A percentile compares a stretch with the other conserved stretches of the same genome.
These are phyloP conservation scores for Isochrysis galbana DNA, from an alignment of 78 protist species.

Conservation along the genomic window DNA sequence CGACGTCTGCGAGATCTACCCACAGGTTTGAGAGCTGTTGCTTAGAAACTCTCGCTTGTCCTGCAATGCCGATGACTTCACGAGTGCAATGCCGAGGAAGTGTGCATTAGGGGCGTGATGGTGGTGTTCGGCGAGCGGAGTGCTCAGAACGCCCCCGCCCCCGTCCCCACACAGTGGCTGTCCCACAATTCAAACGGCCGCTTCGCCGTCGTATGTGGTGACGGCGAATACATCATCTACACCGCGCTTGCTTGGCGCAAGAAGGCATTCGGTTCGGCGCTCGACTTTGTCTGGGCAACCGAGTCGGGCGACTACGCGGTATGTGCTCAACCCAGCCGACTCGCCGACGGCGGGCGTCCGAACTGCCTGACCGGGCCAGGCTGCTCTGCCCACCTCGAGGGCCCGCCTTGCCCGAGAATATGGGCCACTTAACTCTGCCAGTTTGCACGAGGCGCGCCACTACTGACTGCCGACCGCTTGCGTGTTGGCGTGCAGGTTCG, in stretches of 20 bases:
- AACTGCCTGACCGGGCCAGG: conserved; percentile 15
- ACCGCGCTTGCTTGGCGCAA: conserved; percentile 79
- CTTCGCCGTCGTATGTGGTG: conserved; percentile 92
- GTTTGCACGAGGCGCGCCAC: not conserved
- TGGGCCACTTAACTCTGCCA: not conserved
- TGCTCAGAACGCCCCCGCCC: conserved; percentile 54
- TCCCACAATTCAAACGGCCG: conserved; percentile 89
- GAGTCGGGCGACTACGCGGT: conserved; percentile 62
- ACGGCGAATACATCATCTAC: conserved; percentile 96
- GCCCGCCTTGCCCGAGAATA: not conserved
- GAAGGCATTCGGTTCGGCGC: conserved; percentile 90
- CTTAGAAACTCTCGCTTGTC: not conserved
- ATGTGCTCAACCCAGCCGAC: too few relatives aligned
- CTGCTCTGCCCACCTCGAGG: not conserved
- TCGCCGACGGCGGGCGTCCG: too few relatives aligned
- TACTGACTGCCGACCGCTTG: not conserved
- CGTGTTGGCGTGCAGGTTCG: not conserved
- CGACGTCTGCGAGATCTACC: conserved; percentile 82
- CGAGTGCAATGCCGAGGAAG: too few relatives aligned
- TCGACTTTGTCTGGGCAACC: conserved; percentile 93
- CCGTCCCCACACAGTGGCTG: too few relatives aligned
- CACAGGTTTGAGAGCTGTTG: too few relatives aligned
- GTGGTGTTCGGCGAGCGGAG: not conserved
- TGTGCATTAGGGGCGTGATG: too few relatives aligned
- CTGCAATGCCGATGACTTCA: not conserved